phyloP scores from a whole-genome alignment of 2,329 filamentous ascomycete species.

The Berkeleyomyces rouxiae region DNA sequence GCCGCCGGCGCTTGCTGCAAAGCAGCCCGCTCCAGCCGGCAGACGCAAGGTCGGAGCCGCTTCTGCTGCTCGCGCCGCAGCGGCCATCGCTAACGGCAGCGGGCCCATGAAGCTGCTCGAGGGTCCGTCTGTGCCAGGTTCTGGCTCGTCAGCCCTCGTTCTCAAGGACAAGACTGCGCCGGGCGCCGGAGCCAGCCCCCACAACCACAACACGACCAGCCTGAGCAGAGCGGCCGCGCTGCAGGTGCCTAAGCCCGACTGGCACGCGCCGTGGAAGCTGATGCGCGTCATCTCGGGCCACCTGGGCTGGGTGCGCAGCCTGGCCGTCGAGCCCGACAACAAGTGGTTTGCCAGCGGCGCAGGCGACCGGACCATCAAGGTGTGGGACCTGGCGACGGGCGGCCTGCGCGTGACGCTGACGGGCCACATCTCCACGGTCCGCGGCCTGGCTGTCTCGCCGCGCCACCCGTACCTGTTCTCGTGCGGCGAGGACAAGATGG shows the following conservation, averaged over 20 bases:
- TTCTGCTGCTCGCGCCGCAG: neutral
- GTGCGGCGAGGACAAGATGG: conserved; percentile 98
- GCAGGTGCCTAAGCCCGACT: conserved; percentile 56
- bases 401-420: conserved; percentile 73
- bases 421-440: conserved; percentile 84
- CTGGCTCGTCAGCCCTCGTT: conserved; percentile 12
- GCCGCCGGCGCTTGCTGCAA: conserved; percentile 61
- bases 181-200: conserved; percentile 12
- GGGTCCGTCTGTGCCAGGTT: conserved; percentile 29
- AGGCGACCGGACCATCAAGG: conserved; percentile 93
- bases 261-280: conserved; percentile 97
- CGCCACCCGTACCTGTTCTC: conserved; percentile 94
- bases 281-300: conserved; percentile 96
- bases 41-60: conserved; percentile 9
- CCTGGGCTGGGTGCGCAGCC: conserved; percentile 77
- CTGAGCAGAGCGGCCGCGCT: conserved; percentile 20
- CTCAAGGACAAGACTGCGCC: neutral
- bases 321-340: conserved; percentile 90
- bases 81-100: conserved; percentile 21
- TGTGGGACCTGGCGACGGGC: conserved; percentile 89
- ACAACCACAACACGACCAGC: conserved; percentile 9
- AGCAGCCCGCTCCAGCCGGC: conserved; percentile 39
- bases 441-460: conserved; percentile 80
- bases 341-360: conserved; percentile 95
- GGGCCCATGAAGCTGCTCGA: conserved; percentile 23